These are phyloP conservation scores for Pseudogymnoascus sp. DNA, from an alignment of 2,329 filamentous ascomycete genomes.

Conservation along the genomic window DNA sequence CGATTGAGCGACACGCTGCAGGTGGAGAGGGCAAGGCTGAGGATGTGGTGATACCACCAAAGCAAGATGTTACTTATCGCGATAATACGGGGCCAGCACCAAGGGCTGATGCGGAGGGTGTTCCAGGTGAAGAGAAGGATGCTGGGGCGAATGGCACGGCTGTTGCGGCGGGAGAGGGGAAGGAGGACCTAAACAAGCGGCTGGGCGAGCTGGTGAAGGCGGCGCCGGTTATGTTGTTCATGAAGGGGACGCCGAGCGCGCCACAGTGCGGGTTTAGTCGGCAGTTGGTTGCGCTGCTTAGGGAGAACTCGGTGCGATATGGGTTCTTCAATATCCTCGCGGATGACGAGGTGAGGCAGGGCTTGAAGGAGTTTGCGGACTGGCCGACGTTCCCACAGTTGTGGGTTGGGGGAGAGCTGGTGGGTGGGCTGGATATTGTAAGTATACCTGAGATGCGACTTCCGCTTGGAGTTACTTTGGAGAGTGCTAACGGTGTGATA, in stretches of 20 bases:
- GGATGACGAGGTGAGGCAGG: constrained; percentile 93
- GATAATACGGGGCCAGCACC: not conserved
- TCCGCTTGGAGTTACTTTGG: not conserved
- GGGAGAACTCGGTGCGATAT: constrained; percentile 88
- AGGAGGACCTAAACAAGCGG: constrained; percentile 77
- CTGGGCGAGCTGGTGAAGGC: constrained; percentile 83
- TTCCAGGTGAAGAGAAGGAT: not conserved
- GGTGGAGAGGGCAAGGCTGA: constrained; percentile 23
- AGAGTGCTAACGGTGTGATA: constrained; percentile 9
- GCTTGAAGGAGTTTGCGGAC: constrained; percentile 93
- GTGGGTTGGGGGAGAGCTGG: constrained; percentile 82
- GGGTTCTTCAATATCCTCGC: constrained; percentile 99
- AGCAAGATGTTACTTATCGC: constrained; percentile 11
- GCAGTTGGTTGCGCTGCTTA: constrained; percentile 75
- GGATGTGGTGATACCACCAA: constrained; percentile 16
- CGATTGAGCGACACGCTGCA: constrained; percentile 70
- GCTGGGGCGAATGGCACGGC: not conserved
- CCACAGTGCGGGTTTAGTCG: constrained; percentile 91
- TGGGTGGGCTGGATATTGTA: constrained; percentile 93
- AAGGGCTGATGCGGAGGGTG: constrained; percentile 25
- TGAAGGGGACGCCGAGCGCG: constrained; percentile 86
- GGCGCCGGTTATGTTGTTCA: constrained; percentile 96
- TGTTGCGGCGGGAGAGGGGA: constrained; percentile 39
- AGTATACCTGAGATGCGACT: constrained; percentile 32
- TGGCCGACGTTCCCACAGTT: constrained; percentile 98